Base-by-base conservation (phyloP, 495 filamentous ascomycete species). In the Halenospora varia region DNA sequence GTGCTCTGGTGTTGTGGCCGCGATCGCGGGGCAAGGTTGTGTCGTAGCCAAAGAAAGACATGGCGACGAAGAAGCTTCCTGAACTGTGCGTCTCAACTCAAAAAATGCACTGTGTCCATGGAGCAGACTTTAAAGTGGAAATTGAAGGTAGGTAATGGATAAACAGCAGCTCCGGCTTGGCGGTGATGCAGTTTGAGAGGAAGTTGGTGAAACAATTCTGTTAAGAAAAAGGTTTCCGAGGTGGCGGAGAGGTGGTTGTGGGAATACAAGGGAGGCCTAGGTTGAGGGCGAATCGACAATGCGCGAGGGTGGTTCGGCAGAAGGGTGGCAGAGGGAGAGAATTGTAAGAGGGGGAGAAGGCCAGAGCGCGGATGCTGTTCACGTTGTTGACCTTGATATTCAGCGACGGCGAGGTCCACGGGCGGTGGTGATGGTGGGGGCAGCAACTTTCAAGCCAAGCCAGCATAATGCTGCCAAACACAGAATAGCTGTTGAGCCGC, bases 31-130 rank as follows among this genome's bases (percentile, higher is more conserved):
- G 86, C 1, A 84, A 77, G 47, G 78, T 77, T 44, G 85, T 73
- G 67, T 93, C 85, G 72, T 93, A 92, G 60, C 90, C 89, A 72
- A 94, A 97, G 79, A 96, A 94, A 60, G 88, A 88, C 86, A 68
- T 68, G 49, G 17, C 41, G 52, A 17, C 40, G 48, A 55, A 6
- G 17, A 17, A 20, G 17, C 8, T 6, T 15, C n/a, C 18, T 45
- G 42, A n/a, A 20, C 18, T n/a, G 18, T 20, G 42, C 42, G 42
- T 8, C 3, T 45, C 9, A 23, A 45, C 3, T 54, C 25, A 54
- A 19, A 35, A 35, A 6, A 35, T 35, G 29, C 29, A 35, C 29
- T 35, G 6, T 35, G 29, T 35, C 29, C 29, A 35, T 35, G 29
- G 29, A 35, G 29, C 29, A 35, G 29, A 35, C 29, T 35, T 35